phyloP scores from a whole-genome alignment of 108 stramenopile species.

The Skeletonema tropicum region DNA sequence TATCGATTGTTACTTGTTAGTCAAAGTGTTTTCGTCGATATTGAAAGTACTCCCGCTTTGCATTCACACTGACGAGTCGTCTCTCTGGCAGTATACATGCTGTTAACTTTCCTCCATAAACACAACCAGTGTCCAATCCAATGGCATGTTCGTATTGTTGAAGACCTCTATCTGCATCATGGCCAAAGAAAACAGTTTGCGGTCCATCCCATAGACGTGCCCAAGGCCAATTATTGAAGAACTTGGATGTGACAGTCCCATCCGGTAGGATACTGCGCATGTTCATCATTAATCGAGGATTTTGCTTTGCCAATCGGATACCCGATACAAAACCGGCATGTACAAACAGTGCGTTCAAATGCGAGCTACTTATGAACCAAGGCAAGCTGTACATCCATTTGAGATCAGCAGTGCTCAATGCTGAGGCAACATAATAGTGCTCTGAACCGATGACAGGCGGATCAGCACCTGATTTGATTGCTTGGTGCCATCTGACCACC shows the following conservation, averaged over 20 bases:
- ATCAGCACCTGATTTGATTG: slow-evolving; percentile 58
- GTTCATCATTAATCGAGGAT: slow-evolving; percentile 58
- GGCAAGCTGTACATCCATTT: slow-evolving; percentile 77
- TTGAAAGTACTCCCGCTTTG: slow-evolving; percentile 59
- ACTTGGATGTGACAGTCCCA: slow-evolving; percentile 86
- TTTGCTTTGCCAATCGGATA: slow-evolving; percentile 49
- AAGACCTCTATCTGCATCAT: slow-evolving; percentile 88
- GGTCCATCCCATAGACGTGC: slow-evolving; percentile 68
- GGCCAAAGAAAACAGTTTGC: slow-evolving; percentile 85
- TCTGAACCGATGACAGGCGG: slow-evolving; percentile 70
- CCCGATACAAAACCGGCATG: slow-evolving; percentile 72
- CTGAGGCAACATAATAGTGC: slow-evolving; percentile 88
- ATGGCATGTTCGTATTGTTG: slow-evolving; percentile 73
- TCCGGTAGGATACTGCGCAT: slow-evolving; percentile 49
- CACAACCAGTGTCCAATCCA: slow-evolving; percentile 91
- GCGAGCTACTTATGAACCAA: slow-evolving; percentile 58
- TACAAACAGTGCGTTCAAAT: slow-evolving; percentile 58
- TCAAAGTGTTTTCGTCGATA: slow-evolving; percentile 90
- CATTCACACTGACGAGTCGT: slow-evolving; percentile 65
- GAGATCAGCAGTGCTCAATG: slow-evolving; percentile 70
- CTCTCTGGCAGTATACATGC: slow-evolving; percentile 75
- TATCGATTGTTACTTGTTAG: slow-evolving; percentile 33
- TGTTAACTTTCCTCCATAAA: slow-evolving; percentile 83
- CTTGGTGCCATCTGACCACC: slow-evolving; percentile 43
- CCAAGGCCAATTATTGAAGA: slow-evolving; percentile 63